Evolutionary conservation across 2,329 filamentous ascomycete genomes (phyloP), one percentile per base, ranked within the genome.

Genomic region (Trichoderma sp.): DNA sequence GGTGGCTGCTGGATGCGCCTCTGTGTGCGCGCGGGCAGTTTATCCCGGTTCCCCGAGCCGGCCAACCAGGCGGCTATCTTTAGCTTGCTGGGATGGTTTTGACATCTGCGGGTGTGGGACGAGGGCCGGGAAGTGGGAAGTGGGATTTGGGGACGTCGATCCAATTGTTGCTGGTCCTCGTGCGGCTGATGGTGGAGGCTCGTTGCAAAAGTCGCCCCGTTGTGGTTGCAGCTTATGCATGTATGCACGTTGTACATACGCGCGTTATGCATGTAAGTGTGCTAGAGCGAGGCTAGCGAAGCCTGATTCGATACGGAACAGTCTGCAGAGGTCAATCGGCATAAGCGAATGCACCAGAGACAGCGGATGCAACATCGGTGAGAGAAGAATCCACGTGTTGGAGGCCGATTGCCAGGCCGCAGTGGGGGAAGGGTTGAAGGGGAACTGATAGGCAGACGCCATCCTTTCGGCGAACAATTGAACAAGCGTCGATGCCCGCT

Each of bases 41-140:
- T 33, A 4, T 53, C 41, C 69, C 69, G 69, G 64, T 75, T 75
- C 72, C 72, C 72, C 72, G 72, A 75, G 56, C n/a, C 72, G 64
- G 53, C 72, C 63, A 69, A 62, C 64, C 31, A 56, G 31, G 64
- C 72, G 64, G 63, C 72, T 64, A 72, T 72, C 69, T 62, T 59
- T 75, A 68, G 53, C 56, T 11, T 68, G 72, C 72, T 75, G 72
- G 72, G 72, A 75, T 75, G 50, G 21, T 35, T 68, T 74, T 75
- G 72, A 75, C 72, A 75, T 68, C 50, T 75, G 72, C 72, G 64
- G 63, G 53, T 69, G 72, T 75, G 71, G 71, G 63, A 66, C 35
- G 62, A 60, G 45, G 45, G 38, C 59, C 71, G 71, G 71, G 63
- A 74, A 67, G 71, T 74, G 71, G 71, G 63, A 74, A 66, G 69